Percentiles rank a stretch among this genome's conserved stretches.
These are phyloP conservation scores for Cladosporium oxysporum DNA, from an alignment of 2,329 filamentous ascomycete genomes.

Conservation along the genomic window DNA sequence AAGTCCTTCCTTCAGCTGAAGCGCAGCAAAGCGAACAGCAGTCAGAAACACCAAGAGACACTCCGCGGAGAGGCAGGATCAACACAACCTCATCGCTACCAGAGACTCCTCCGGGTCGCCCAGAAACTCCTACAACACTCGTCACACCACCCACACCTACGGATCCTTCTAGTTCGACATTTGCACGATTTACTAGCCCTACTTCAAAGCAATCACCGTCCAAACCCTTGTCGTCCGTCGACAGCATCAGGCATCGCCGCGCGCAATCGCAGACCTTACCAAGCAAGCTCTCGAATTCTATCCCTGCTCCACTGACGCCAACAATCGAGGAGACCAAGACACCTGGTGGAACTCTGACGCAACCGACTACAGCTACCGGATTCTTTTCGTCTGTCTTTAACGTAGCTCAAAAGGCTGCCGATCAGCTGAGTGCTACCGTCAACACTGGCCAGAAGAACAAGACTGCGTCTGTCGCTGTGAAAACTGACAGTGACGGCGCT, in stretches of 20 bases:
- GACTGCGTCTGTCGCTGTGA: conserved; percentile 26
- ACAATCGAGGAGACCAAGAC: conserved; percentile 70
- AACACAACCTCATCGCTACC: conserved; percentile 40
- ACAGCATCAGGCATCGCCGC: conserved; percentile 37
- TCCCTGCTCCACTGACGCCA: conserved; percentile 72
- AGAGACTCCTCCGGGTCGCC: conserved; percentile 43
- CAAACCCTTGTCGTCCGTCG: conserved; percentile 29
- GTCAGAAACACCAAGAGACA: conserved; percentile 7
- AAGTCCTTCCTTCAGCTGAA: not conserved
- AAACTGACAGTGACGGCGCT: conserved; percentile 37
- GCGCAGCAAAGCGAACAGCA: not conserved
- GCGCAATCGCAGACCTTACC: conserved; percentile 50
- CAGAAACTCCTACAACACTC: conserved; percentile 55
- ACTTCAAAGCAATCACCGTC: conserved; percentile 5
- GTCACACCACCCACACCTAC: conserved; percentile 66
- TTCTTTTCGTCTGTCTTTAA: conserved; percentile 96
- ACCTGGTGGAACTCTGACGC: conserved; percentile 55
- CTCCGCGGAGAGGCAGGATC: conserved; percentile 28
- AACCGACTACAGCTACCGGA: conserved; percentile 53
- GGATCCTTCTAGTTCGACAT: conserved; percentile 37
- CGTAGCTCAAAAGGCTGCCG: conserved; percentile 89
- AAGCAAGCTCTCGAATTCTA: conserved; percentile 83
- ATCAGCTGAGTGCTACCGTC: conserved; percentile 71
- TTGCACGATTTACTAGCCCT: conserved; percentile 23
- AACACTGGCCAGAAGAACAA: conserved; percentile 59